Evolutionary conservation across 78 protist genomes (phyloP).

Genomic region (Cyanophora paradoxa): DNA sequence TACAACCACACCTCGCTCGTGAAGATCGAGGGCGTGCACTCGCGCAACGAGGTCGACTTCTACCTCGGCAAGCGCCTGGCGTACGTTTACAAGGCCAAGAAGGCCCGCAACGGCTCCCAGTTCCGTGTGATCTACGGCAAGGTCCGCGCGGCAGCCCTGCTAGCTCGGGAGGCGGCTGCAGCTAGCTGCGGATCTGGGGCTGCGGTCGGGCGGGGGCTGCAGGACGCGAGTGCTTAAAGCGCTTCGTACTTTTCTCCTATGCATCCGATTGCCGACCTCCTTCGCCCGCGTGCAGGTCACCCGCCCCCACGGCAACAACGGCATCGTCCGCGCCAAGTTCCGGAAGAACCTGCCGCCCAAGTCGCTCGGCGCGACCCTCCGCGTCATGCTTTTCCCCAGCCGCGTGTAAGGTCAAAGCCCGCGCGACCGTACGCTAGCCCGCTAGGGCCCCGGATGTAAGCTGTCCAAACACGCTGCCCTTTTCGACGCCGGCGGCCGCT

Average conservation of each 20-base stretch:
- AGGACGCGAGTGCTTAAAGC: too few relatives aligned
- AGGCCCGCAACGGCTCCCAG: background rate
- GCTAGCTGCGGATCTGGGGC: too few relatives aligned
- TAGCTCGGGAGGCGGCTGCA: too few relatives aligned
- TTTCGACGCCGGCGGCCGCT: too few relatives aligned
- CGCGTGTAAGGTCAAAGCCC: constrained; percentile 4
- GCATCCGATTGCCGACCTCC: too few relatives aligned
- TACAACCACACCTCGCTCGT: background rate
- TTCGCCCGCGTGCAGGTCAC: too few relatives aligned
- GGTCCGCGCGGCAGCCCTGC: too few relatives aligned
- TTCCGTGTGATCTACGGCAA: constrained; percentile 33
- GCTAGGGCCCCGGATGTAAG: too few relatives aligned
- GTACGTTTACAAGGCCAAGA: constrained; percentile 30
- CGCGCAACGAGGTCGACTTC: background rate
- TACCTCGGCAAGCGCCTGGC: constrained; percentile 39
- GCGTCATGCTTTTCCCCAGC: constrained; percentile 43
- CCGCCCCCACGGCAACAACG: constrained; percentile 44
- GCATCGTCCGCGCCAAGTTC: constrained; percentile 33
- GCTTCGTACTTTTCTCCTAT: too few relatives aligned
- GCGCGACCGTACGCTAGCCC: too few relatives aligned
- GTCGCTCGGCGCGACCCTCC: constrained; percentile 9
- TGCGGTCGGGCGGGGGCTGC: too few relatives aligned
- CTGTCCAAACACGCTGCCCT: too few relatives aligned
- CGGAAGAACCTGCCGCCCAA: constrained; percentile 23
- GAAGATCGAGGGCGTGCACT: constrained; percentile 24